These are phyloP conservation scores for Zygosaccharomyces gambellarensis DNA, from an alignment of 805 yeast genomes.

Conservation along the genomic window DNA sequence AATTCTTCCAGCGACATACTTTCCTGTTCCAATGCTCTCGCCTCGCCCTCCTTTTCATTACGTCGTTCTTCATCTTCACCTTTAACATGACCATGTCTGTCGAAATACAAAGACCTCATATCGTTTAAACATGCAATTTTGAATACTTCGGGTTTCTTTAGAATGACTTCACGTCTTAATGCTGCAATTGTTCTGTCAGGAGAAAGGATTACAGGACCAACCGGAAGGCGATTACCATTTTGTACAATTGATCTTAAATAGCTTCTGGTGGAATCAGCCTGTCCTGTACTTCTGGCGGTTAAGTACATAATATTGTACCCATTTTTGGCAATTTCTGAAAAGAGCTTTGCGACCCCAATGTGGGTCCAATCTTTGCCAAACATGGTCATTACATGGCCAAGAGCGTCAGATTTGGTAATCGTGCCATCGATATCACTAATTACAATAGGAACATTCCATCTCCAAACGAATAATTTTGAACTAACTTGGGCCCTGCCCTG, in stretches of 20 bases:
- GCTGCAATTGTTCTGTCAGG: constrained; percentile 98
- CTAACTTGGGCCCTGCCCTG: constrained; percentile 73
- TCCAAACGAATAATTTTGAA: constrained; percentile 80
- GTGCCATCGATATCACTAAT: constrained; percentile 98
- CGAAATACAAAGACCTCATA: constrained; percentile 61
- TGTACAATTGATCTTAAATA: constrained; percentile 77
- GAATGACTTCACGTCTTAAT: constrained; percentile 79
- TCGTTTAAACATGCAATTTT: constrained; percentile 95
- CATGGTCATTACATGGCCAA: constrained; percentile 92
- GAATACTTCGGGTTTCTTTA: constrained; percentile 96
- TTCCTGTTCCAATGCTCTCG: not conserved
- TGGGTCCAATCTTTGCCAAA: constrained; percentile 98
- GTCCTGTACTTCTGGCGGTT: constrained; percentile 93
- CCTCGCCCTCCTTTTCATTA: constrained; percentile 7
- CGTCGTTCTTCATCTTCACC: constrained; percentile 13
- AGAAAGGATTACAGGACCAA: constrained; percentile 89
- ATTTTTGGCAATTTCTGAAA: constrained; percentile 77
- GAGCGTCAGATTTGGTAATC: constrained; percentile 93
- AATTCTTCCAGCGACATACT: constrained; percentile 2
- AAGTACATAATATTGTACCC: constrained; percentile 92
- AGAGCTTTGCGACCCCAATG: constrained; percentile 86
- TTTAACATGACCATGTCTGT: constrained; percentile 5
- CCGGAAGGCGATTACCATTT: constrained; percentile 66
- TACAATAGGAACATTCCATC: constrained; percentile 77
- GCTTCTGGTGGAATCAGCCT: constrained; percentile 85